Conservation (phyloP, 176 grass and related monocot genomes). For the Avena sativa region DNA sequence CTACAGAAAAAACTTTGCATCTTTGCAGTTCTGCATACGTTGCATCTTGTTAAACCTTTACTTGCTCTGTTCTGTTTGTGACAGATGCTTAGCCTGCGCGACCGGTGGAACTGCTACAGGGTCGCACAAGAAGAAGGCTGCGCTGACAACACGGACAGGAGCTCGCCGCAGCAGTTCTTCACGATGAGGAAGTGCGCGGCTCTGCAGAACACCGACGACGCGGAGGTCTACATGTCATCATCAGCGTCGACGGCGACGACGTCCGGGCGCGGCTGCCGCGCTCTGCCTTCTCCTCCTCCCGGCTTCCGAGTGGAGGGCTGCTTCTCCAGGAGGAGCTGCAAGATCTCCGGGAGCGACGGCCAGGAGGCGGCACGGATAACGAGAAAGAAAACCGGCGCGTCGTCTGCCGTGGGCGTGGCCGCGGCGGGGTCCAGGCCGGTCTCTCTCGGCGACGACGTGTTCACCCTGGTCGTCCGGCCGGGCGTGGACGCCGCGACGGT, state of each 20-base stretch:
- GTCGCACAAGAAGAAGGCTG: constrained; percentile 31
- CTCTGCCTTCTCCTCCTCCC: background rate
- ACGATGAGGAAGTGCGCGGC: constrained; percentile 63
- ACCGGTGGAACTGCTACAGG: constrained; percentile 79
- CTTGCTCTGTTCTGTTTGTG: too few relatives aligned
- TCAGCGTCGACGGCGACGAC: background rate
- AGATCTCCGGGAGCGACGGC: constrained; percentile 57
- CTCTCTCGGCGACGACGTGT: constrained; percentile 79
- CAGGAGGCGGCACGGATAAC: constrained; percentile 62
- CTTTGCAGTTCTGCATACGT: background rate
- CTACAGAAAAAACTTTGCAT: background rate
- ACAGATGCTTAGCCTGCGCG: constrained; percentile 86
- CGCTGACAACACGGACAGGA: background rate
- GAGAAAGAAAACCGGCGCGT: constrained; percentile 43
- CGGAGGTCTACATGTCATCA: constrained; percentile 66
- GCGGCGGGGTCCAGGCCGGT: constrained; percentile 12
- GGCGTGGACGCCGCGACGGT: constrained; percentile 57
- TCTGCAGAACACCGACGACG: constrained; percentile 55
- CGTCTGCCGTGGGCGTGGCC: background rate
- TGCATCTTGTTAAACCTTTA: background rate
- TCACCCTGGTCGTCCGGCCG: constrained; percentile 74
- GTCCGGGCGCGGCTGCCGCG: constrained; percentile 17
- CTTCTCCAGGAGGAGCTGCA: constrained; percentile 74
- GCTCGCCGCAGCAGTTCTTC: constrained; percentile 47
- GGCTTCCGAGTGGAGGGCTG: constrained; percentile 58